Evolutionary conservation across 768 basidiomycete species (phyloP), one percentile per base, ranked within the genome.

Genomic region (Kwoniella dejecticola): DNA sequence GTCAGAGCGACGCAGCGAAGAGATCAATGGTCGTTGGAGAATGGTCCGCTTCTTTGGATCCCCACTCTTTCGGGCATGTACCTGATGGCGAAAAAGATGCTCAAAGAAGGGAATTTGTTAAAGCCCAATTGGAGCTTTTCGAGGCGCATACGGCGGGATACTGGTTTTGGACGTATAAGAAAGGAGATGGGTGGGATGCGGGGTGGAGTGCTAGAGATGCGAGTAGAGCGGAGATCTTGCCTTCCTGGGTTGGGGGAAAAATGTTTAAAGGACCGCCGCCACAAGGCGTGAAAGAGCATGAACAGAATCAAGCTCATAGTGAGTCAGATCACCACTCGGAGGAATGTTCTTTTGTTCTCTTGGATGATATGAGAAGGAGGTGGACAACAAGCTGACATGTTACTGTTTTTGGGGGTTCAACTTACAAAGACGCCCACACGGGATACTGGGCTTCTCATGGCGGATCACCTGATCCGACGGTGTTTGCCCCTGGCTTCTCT

Each of bases 131-230:
- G 48, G 83, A 81, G 19, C 67, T 89, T 38, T 91, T 84, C 62
- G 88, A 90, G 58, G 74, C 78, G 46, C 67, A 79, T 33, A 87
- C 88, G 60, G 85, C 84, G 0, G 90, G 90, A 4, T 88, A 84
- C 83, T 91, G 87, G 80, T 91, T 88, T 74, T 90, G 90, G 90
- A 90, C 88, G 36, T 88, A 85, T 72, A 90, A 86, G 81, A 89
- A 90, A 76, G 83, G 85, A 50, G 72, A 79, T 4, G 76, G 74
- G 3, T 85, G 86, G 56, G 90, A 91, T 79, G 82, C 80, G 3
- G 89, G 89, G 0, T 91, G 90, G 90, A 85, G 84, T 27, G 83
- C 88, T 36, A 81, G 82, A 59, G 86, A 90, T 75, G 87, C 88
- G 0, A 83, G 84, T 1, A 81, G 81, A 24, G 82, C 81, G 2